A percentile compares a stretch with the other conserved stretches of the same genome.
phyloP scores from a whole-genome alignment of 1,284 basidiomycete genomes.

The Microstroma glucosiphilum region DNA sequence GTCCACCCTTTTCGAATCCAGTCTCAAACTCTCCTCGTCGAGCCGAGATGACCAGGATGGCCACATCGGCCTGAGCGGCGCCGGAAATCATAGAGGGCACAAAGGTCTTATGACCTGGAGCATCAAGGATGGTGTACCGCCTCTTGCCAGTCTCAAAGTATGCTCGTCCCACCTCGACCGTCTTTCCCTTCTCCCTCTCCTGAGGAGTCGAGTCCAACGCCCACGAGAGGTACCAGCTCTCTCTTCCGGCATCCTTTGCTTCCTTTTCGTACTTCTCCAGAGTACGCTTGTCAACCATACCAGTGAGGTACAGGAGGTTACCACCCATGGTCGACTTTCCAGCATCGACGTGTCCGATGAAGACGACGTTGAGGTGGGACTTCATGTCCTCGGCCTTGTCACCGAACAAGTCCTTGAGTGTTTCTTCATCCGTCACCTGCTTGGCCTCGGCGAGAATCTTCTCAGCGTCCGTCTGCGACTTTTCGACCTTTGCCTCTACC shows the following conservation, averaged over 20 bases:
- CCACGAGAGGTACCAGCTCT: conserved; percentile 50
- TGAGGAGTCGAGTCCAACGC: conserved; percentile 49
- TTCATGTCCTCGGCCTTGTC: conserved; percentile 45
- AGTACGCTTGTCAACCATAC: conserved; percentile 51
- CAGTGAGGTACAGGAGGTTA: conserved; percentile 46
- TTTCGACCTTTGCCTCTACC: conserved; percentile 33
- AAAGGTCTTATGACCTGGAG: conserved; percentile 49
- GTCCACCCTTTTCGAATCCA: conserved; percentile 48
- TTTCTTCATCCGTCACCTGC: conserved; percentile 48
- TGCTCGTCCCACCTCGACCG: conserved; percentile 48
- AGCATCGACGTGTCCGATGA: conserved; percentile 50
- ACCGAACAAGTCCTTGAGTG: conserved; percentile 48
- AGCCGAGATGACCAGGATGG: conserved; percentile 49
- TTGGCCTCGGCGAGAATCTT: conserved; percentile 46
- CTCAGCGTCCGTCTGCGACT: conserved; percentile 39
- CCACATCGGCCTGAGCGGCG: conserved; percentile 49
- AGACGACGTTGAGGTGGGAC: conserved; percentile 49
- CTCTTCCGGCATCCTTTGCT: conserved; percentile 48
- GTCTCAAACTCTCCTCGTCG: conserved; percentile 50
- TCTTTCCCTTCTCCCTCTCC: conserved; percentile 50
- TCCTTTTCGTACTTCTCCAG: conserved; percentile 50
- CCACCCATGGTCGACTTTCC: conserved; percentile 51
- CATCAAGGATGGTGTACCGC: conserved; percentile 49
- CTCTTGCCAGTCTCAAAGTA: conserved; percentile 51
- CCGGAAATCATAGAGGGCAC: conserved; percentile 50